These are phyloP conservation scores for Pseudogymnoascus sp. DNA, from an alignment of 2,329 filamentous ascomycete species.

Conservation along the genomic window DNA sequence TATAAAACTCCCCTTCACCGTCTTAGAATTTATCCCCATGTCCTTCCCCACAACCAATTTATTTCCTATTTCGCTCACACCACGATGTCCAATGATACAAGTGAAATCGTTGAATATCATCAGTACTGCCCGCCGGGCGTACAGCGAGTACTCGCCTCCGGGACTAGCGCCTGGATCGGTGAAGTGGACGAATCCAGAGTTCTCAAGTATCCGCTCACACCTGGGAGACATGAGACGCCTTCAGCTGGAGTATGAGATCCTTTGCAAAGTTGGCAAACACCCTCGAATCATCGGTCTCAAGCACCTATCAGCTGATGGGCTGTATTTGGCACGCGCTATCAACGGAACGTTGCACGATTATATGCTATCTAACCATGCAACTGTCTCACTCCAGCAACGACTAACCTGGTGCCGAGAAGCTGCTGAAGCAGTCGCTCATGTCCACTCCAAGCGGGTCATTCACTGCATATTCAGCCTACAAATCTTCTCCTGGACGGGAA, in stretches of 20 bases:
- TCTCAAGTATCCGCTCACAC: conserved; percentile 19
- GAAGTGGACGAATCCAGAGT: conserved; percentile 20
- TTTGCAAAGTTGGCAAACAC: conserved; percentile 14
- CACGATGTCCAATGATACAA: not conserved
- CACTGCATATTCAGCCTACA: conserved; percentile 12
- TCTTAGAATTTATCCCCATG: not conserved
- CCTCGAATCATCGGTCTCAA: conserved; percentile 13
- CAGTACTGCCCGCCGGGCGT: conserved; percentile 6
- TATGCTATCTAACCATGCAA: not conserved
- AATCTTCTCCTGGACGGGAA: conserved; percentile 16
- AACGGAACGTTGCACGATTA: conserved; percentile 11
- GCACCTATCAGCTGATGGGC: conserved; percentile 7
- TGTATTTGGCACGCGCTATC: conserved; percentile 12
- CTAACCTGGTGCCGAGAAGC: conserved; percentile 8
- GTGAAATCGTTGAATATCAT: not conserved
- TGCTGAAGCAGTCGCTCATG: conserved; percentile 12
- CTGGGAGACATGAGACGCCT: conserved; percentile 16
- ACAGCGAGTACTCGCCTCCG: not conserved
- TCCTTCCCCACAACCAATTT: no score
- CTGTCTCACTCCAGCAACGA: not conserved
- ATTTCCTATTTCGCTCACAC: no score
- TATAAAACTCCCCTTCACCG: not conserved
- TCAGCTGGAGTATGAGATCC: conserved; percentile 14
- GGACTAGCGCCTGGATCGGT: conserved; percentile 14
- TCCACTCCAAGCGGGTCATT: conserved; percentile 11